A percentile compares a stretch with the other conserved stretches of the same genome.
phyloP scores from a whole-genome alignment of 176 grass and related monocot species.

The Avena sativa region DNA sequence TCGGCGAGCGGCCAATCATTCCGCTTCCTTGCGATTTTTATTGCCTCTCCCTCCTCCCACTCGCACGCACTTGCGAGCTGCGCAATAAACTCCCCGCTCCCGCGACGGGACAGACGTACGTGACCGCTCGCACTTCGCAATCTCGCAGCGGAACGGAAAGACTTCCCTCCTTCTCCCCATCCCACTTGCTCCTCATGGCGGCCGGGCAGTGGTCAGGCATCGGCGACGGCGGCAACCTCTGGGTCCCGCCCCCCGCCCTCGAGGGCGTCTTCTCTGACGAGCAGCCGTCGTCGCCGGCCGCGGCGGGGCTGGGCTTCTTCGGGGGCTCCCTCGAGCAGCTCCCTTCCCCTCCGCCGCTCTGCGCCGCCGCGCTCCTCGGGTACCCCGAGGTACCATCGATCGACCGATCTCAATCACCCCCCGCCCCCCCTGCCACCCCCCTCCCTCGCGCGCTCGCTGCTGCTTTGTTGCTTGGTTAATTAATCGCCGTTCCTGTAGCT shows the following conservation, averaged over 20 bases:
- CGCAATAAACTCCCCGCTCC: not conserved
- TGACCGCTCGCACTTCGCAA: not conserved
- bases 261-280: conserved; percentile 24
- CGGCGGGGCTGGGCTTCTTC: conserved; percentile 5
- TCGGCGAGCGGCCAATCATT: not conserved
- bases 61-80: not conserved
- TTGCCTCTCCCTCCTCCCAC: not conserved
- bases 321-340: conserved; percentile 47
- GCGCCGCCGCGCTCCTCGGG: conserved; percentile 41
- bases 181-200: conserved; percentile 14
- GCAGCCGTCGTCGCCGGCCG: not conserved
- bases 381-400: conserved; percentile 21
- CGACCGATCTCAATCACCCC: not conserved
- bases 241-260: conserved; percentile 19
- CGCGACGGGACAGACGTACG: not conserved
- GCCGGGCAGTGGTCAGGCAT: not conserved
- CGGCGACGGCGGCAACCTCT: not conserved
- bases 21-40: not conserved
- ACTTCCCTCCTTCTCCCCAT: no score
- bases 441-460: not conserved
- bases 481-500: not conserved
- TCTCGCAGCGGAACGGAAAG: not conserved
- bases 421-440: not conserved
- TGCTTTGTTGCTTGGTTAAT: not conserved
- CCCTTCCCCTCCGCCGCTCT: conserved; percentile 30